A percentile compares a stretch with the other conserved stretches of the same genome.
phyloP scores from a whole-genome alignment of 306 rosid genomes.

The Myrica gale region DNA sequence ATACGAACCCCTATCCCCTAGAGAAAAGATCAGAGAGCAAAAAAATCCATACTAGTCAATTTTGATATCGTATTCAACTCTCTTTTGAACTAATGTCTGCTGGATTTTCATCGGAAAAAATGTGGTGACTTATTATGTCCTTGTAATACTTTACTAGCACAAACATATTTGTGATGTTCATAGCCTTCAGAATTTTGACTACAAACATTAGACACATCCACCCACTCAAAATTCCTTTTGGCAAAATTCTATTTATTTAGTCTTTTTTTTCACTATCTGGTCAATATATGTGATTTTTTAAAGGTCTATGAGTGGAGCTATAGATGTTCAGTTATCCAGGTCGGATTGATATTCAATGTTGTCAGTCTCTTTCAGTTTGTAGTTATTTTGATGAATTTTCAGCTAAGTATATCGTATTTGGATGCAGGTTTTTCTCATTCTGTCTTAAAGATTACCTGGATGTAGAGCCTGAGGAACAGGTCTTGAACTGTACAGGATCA shows the following conservation, averaged over 20 bases:
- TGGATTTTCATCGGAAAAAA: no score
- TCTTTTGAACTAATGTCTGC: no score
- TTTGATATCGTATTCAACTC: no score
- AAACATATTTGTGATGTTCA: background rate
- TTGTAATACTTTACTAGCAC: background rate
- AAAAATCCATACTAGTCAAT: no score
- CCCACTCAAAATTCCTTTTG: background rate
- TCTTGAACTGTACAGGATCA: slow-evolving; percentile 26
- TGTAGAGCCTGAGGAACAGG: slow-evolving; percentile 9
- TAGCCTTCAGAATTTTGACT: background rate
- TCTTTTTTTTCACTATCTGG: background rate
- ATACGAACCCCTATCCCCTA: no score
- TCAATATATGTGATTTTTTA: background rate
- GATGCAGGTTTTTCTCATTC: background rate
- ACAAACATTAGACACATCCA: background rate
- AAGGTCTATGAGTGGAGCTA: background rate
- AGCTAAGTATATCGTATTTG: background rate
- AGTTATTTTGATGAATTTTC: background rate
- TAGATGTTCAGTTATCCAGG: background rate
- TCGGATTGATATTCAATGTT: background rate
- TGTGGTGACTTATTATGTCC: background rate
- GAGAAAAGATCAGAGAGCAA: no score
- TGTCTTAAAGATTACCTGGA: slow-evolving; percentile 4
- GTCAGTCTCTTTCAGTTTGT: background rate
- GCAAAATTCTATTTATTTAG: background rate